Evolutionary conservation across 2,329 filamentous ascomycete genomes (phyloP), one percentile per base, ranked within the genome.

Genomic region (Teratosphaeria viscida): DNA sequence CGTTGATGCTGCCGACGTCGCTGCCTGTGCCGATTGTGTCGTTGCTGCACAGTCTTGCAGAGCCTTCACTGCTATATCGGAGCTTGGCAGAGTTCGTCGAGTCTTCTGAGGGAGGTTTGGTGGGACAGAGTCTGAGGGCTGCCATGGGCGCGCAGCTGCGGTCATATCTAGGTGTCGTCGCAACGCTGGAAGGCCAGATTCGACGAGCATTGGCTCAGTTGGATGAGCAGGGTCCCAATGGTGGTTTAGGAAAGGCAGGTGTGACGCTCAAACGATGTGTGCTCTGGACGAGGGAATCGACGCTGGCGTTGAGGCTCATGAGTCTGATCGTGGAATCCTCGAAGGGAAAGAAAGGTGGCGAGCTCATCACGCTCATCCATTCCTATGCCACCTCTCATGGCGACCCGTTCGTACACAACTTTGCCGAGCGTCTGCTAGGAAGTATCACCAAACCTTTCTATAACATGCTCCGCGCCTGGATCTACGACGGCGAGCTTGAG

Each of bases 401-500:
- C 52, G 94, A 99, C 66, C 94, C 94, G 0, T 92, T 96, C 65
- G 94, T 99, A 29, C 89, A 89, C 63, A 87, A 87, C 0, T 97
- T 97, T 76, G 94, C 94, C 0, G 92, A 97, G 73, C 85, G 92
- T 27, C 80, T 99, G 32, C 81, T 99, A 5, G 82, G 82, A 5
- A 89, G 92, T 68, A 89, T 99, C 58, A 96, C 94, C 1, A 82
- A 89, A 16, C 95, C 95, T 0, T 99, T 99, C 71, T 99, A 99
- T 73, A 90, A 95, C 68, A 96, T 99, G 78, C 79, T 99, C 58
- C 85, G 91, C 58, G 88, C 90, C 67, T 99, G 94, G 94, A 96
- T 99, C 56, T 99, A 99, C 70, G 92, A 99, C 69, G 94, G 94
- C 62, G 95, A 99, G 77, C 81, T 99, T 14, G 91, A 90, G n/a